Evolutionary conservation across 2,329 filamentous ascomycete species (phyloP), one percentile per base, ranked within the genome.

Genomic region (Apiospora arundinis): DNA sequence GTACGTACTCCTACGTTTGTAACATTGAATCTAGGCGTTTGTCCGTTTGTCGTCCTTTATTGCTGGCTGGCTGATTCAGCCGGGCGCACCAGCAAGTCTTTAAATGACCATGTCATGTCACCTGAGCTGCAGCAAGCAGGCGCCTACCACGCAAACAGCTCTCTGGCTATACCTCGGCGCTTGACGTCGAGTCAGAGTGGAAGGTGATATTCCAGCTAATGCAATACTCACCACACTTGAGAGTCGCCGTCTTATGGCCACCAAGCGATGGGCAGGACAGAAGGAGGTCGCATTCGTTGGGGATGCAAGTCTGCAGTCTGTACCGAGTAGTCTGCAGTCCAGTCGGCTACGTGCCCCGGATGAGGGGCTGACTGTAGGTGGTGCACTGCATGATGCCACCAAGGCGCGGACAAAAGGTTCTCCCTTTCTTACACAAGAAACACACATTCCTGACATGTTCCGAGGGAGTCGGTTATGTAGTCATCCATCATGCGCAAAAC

Each of bases 311-410:
- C 28, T 60, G 32, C 49, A 49, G 21, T 49, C 32, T 48, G 45
- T n/a, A n/a, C n/a, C n/a, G n/a, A n/a, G n/a, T 18, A 18, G 56
- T 40, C 21, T 63, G 32, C 56, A n/a, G 56, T 40, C 56, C 56
- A n/a, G 56, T 40, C 56, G 56, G 56, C 32, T 63, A 63, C 32
- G 37, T 63, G 56, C 56, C 56, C 56, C 56, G 56, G 56, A 63
- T 63, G 56, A 63, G 56, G 56, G 56, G 56, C 56, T 40, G 56
- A 11, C 56, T 63, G 56, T 18, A 63, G 25, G 23, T 28, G 49
- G 4, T 60, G 49, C 25, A 56, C 49, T 32, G 28, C 52, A 60
- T 32, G 25, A 56, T 60, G 52, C 52, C 28, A 60, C 52, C 52
- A 60, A 18, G 52, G 52, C 37, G 52, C 52, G 52, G 52, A 37